Base-by-base conservation (phyloP, 2,329 filamentous ascomycete genomes). In the Byssoonygena ceratinophila region DNA sequence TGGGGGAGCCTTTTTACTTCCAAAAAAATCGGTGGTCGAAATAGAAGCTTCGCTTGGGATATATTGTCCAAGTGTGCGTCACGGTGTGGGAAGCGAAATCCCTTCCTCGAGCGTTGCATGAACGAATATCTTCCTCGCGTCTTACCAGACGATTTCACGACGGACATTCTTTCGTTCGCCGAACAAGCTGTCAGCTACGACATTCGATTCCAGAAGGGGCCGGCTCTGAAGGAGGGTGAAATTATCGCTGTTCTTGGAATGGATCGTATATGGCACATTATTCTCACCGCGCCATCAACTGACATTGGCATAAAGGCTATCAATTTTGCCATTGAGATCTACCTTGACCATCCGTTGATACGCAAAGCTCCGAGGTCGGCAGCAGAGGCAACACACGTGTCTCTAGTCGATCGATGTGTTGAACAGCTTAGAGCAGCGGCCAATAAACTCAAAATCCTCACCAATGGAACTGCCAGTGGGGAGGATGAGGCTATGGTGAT, bases 231-330 rank as follows among this genome's bases (percentile, higher is more conserved):
- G 7, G 69, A 71, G 29, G 56, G 68, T 46, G 66, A 72, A 44
- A 64, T 72, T 25, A 63, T 74, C n/a, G 59, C 62, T n/a, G 66
- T 74, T 46, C 71, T 74, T 3, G 74, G 75, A 5, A 72, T 74
- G 57, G 85, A 92, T 59, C 78, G 89, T 53, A 72, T 95, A n/a
- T 95, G 90, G 90, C 80, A 81, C 22, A 80, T 95, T 60, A 81
- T 91, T 31, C 71, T 94, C 50, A 82, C 79, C 14, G 81, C 85
- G 1, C 80, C 81, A 4, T 73, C 78, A 34, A 72, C 77, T 34
- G 78, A 75, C 0, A 81, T 94, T 45, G 86, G 87, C 58, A 75
- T 77, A 18, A 70, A 75, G 49, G 84, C 87, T 1, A 88, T 85
- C 27, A 75, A 74, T 47, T 81, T 82, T 20, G 79, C 94, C 2